Evolutionary conservation across 208 protist genomes (phyloP), one percentile per base, ranked within the genome.

Genomic region (Leishmania lainsoni): DNA sequence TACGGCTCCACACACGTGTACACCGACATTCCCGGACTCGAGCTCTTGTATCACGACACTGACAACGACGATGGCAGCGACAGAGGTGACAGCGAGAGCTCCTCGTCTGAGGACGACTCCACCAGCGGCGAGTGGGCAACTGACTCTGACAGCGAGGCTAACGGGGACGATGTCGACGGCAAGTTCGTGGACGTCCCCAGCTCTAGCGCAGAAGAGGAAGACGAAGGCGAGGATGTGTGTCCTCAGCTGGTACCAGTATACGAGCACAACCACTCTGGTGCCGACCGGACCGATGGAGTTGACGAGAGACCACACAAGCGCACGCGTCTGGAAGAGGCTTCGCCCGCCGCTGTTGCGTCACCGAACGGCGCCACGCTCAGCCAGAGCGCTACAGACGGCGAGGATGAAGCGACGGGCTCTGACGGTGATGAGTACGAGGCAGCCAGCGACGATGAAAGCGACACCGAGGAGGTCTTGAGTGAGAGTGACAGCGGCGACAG

Each of bases 21-120:
- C 84, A 92, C 90, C 0, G 93, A 98, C 76, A 94, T 98, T 32
- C 95, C 95, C 20, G 95, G 95, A 6, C 85, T 98, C 39, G 92
- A 98, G 75, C 83, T 96, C n/a, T 89, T 97, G 14, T 97, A 95
- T 76, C 78, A 89, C 20, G 82, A 90, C 84, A 90, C 76, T 56
- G 89, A 91, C 22, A 83, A 72, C 16, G 92, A 95, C 72, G 61
- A 85, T 32, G 90, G 91, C 48, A 88, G 83, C 73, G 88, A 89
- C 39, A 86, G 91, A 2, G 86, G 87, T 16, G 84, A 51, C 14
- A 39, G 42, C 45, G 45, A 39, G 72, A 52, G 71, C 22, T 84
- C 76, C 20, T 76, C 76, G 12, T 56, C 76, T 17, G 66, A 73
- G 4, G 82, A 79, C 9, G 78, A 81, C 65, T 80, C 79, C 17